phyloP scores from a whole-genome alignment of 352 stramenopile species.

The Saprolegnia diclina region DNA sequence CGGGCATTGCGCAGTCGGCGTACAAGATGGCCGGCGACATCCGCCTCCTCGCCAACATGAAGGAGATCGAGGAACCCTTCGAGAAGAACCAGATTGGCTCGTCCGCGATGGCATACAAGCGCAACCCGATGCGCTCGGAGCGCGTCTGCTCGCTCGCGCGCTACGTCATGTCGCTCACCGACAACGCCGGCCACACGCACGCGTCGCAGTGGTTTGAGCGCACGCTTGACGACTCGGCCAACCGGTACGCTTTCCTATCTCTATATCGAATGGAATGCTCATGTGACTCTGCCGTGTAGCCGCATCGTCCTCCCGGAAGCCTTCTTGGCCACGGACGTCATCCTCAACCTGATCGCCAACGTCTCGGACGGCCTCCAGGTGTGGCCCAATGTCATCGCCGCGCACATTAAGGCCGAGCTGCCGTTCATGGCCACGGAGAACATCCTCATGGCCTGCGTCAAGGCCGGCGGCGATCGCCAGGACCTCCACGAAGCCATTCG shows the following conservation, averaged over 20 bases:
- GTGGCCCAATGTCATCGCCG: conserved; percentile 93
- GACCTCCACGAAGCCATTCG: conserved; percentile 97
- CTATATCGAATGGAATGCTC: too few relatives aligned
- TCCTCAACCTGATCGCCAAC: conserved; percentile 96
- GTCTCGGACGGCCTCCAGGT: conserved; percentile 96
- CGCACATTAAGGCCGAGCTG: conserved; percentile 97
- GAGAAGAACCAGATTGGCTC: conserved; percentile 95
- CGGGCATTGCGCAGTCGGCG: conserved; percentile 94
- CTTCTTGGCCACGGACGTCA: conserved; percentile 97
- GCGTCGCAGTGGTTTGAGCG: conserved; percentile 98
- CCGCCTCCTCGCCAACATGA: conserved; percentile 98
- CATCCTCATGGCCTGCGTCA: conserved; percentile 99
- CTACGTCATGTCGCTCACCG: conserved; percentile 98
- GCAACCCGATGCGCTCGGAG: conserved; percentile 98
- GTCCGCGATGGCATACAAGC: conserved; percentile 99
- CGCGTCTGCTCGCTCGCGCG: conserved; percentile 95
- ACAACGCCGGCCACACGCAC: conserved; percentile 95
- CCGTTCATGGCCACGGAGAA: conserved; percentile 99
- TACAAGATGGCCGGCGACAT: conserved; percentile 99
- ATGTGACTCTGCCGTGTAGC: conserved; percentile 31
- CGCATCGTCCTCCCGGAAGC: conserved; percentile 96
- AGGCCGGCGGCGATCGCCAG: conserved; percentile 97
- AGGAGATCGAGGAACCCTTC: conserved; percentile 96
- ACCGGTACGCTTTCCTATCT: too few relatives aligned
- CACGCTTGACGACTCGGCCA: conserved; percentile 98